These are phyloP conservation scores for Candida sphagnicola DNA, from an alignment of 805 yeast species.

Conservation along the genomic window DNA sequence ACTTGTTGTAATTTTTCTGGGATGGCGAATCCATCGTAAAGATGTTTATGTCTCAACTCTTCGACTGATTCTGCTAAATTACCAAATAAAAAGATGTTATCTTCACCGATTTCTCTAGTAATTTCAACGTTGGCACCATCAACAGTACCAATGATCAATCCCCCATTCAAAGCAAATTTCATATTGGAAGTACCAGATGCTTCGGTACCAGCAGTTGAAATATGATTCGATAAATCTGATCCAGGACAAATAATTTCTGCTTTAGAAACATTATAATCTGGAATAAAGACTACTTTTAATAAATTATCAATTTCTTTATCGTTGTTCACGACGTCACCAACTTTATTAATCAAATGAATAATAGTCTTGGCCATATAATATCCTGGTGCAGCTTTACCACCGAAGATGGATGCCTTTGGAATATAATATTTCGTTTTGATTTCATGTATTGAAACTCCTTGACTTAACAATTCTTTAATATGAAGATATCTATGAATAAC, in stretches of 20 bases:
- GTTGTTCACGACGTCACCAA: constrained; percentile 72
- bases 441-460: constrained; percentile 37
- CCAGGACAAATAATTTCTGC: constrained; percentile 91
- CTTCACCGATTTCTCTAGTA: constrained; percentile 90
- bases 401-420: constrained; percentile 78
- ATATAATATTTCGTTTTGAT: constrained; percentile 59
- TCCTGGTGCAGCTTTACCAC: constrained; percentile 98
- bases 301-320: constrained; percentile 72
- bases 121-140: constrained; percentile 97
- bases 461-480: constrained; percentile 63
- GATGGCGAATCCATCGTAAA: constrained; percentile 52
- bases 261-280: constrained; percentile 91
- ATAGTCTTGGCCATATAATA: constrained; percentile 91
- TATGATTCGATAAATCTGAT: constrained; percentile 87
- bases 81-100: constrained; percentile 88
- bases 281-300: constrained; percentile 82
- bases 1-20: constrained; percentile 62
- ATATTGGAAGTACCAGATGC: constrained; percentile 95
- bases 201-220: constrained; percentile 96
- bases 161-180: constrained; percentile 94
- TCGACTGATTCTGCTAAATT: constrained; percentile 88
- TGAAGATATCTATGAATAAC: constrained; percentile 77
- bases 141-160: constrained; percentile 89
- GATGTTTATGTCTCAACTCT: constrained; percentile 73
- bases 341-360: constrained; percentile 80